phyloP scores from a whole-genome alignment of 768 basidiomycete species.

The Auriscalpium vulgare region DNA sequence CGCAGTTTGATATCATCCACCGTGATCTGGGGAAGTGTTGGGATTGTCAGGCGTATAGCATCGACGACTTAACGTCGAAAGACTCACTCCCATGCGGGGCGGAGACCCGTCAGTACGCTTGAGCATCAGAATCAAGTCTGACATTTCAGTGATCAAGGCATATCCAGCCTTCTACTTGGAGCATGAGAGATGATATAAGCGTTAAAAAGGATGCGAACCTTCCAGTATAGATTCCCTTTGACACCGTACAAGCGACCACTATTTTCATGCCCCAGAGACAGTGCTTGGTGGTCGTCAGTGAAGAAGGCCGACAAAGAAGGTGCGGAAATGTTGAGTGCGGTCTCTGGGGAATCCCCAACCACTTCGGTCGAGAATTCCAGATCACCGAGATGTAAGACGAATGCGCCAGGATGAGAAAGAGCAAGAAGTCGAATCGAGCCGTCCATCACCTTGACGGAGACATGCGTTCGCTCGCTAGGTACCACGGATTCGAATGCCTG shows the following conservation, averaged over 20 bases:
- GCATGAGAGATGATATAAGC: neutral
- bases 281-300: slow-evolving; percentile 40
- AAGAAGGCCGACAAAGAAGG: slow-evolving; percentile 44
- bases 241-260: neutral
- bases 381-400: slow-evolving; percentile 61
- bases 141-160: slow-evolving; percentile 56
- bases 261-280: too few relatives aligned
- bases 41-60: neutral
- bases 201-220: slow-evolving; percentile 35
- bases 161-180: slow-evolving; percentile 49
- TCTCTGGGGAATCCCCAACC: slow-evolving; percentile 54
- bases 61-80: neutral
- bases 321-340: slow-evolving; percentile 40
- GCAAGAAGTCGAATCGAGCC: slow-evolving; percentile 57
- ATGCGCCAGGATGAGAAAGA: slow-evolving; percentile 50
- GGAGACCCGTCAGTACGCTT: neutral
- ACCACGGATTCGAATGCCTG: slow-evolving; percentile 90
- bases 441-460: slow-evolving; percentile 59
- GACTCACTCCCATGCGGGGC: slow-evolving; percentile 2
- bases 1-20: slow-evolving; percentile 45
- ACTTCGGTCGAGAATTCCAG: slow-evolving; percentile 68
- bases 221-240: slow-evolving; percentile 40
- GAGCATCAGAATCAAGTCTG: slow-evolving; percentile 29
- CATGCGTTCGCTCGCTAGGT: slow-evolving; percentile 76
- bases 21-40: slow-evolving; percentile 35